Evolutionary conservation across 192 early-diverging fungal genomes (phyloP), one percentile per base, ranked within the genome.

Genomic region (Backusella morwellensis): DNA sequence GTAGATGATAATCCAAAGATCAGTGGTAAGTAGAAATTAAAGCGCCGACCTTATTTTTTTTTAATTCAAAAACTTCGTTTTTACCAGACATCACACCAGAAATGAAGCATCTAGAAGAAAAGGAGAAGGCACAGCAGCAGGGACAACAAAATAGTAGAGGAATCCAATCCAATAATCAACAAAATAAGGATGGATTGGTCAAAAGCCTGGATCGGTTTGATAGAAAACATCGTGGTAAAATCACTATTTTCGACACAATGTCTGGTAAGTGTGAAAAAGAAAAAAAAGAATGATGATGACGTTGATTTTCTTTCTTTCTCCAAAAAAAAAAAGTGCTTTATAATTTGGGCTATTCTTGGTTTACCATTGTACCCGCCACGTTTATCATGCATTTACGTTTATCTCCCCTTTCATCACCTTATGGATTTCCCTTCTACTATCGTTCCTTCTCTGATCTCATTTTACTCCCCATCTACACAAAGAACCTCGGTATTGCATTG

Each of bases 401-500:
- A n/a, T 84, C 82, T 0, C 76, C 78, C 9, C 36, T 77, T 9
- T 78, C 82, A 23, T 84, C 82, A 12, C 82, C 82, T 7, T 29
- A 77, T 54, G n/a, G 76, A 1, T 70, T 80, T 9, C 82, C 82
- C 17, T 75, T 80, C 50, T 68, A 75, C n/a, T 84, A 84, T 26
- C 82, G 79, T 1, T 77, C 82, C 0, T 44, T 84, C 1, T 42
- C 35, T 26, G 82, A 84, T 54, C n/a, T 84, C 19, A 40, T 81
- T 0, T 68, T 80, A 6, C 66, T 84, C 11, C 82, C 82, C 5
- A 84, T 84, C 29, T 84, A 84, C 34, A 80, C 82, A 47, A 67
- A 74, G 59, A 35, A 29, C 19, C 40, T 84, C 29, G 66, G 42
- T 3, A 6, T 42, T 6, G 66, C 76, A 9, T 63, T 82, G 36